Evolutionary conservation across 805 yeast species (phyloP).

Genomic region (Zygosaccharomyces lentus): DNA sequence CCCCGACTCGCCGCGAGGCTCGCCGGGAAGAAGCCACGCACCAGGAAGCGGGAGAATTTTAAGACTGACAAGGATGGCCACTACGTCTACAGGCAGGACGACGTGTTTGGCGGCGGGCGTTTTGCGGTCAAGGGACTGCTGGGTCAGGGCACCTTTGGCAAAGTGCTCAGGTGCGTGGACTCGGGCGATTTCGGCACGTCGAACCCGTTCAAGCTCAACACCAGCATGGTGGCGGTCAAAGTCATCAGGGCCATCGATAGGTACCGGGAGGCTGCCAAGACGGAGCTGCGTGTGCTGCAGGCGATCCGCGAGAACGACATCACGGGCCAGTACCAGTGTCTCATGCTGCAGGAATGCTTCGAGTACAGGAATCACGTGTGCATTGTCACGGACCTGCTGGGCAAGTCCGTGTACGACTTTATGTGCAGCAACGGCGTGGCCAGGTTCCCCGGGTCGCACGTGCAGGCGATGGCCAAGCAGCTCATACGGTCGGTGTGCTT

Average conservation of each 20-base stretch:
- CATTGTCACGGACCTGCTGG: constrained; percentile 82
- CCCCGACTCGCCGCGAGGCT: constrained; percentile 15
- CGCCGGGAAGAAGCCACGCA: constrained; percentile 13
- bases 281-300: constrained; percentile 74
- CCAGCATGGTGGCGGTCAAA: constrained; percentile 64
- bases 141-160: constrained; percentile 98
- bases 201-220: constrained; percentile 2
- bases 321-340: constrained; percentile 61
- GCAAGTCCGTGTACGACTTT: constrained; percentile 84
- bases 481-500: constrained; percentile 79
- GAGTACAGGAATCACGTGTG: constrained; percentile 93
- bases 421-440: constrained; percentile 75
- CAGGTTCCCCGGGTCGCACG: constrained; percentile 93
- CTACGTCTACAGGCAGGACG: constrained; percentile 56
- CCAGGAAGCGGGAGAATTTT: constrained; percentile 18
- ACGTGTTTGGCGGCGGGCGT: constrained; percentile 57
- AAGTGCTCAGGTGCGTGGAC: constrained; percentile 91
- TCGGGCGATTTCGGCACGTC: constrained; percentile 34
- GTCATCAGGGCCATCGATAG: constrained; percentile 89
- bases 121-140: constrained; percentile 63
- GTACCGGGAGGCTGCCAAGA: constrained; percentile 92
- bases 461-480: constrained; percentile 85
- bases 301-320: constrained; percentile 39
- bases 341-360: constrained; percentile 82
- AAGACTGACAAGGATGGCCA: constrained; percentile 65